phyloP scores from a whole-genome alignment of 768 basidiomycete species.

The Nidularia pulvinata region DNA sequence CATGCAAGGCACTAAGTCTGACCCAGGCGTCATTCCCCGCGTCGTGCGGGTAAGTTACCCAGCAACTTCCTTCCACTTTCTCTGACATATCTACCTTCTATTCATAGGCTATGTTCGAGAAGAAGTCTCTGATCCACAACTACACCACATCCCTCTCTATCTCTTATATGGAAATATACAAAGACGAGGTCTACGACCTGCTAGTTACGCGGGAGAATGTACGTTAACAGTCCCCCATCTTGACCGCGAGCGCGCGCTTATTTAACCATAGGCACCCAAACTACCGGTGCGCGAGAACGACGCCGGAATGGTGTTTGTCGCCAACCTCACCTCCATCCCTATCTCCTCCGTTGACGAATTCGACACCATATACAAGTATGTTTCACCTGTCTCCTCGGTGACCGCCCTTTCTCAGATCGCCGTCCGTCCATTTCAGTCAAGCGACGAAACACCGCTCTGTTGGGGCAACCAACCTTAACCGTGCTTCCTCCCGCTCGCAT shows the following conservation, averaged over 20 bases:
- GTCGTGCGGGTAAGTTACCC: slow-evolving; percentile 58
- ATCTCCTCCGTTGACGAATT: slow-evolving; percentile 43
- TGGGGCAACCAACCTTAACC: slow-evolving; percentile 85
- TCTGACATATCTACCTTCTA: neutral
- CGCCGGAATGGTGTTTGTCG: slow-evolving; percentile 52
- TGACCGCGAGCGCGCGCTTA: slow-evolving; percentile 2
- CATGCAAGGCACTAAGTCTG: slow-evolving; percentile 76
- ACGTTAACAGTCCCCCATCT: slow-evolving; percentile 15
- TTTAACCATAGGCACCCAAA: slow-evolving; percentile 38
- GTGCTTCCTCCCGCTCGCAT: slow-evolving; percentile 85
- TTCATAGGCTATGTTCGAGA: slow-evolving; percentile 56
- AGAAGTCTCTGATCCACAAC: slow-evolving; percentile 32
- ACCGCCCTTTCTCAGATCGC: neutral
- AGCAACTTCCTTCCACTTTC: neutral
- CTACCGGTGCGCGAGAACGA: slow-evolving; percentile 56
- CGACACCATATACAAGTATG: slow-evolving; percentile 44
- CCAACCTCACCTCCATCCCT: slow-evolving; percentile 42
- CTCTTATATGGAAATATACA: slow-evolving; percentile 91
- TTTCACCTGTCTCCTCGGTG: slow-evolving; percentile 3
- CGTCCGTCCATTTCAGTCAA: slow-evolving; percentile 32
- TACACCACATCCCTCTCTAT: slow-evolving; percentile 49
- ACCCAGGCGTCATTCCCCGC: slow-evolving; percentile 88
- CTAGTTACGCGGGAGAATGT: slow-evolving; percentile 73
- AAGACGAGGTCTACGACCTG: slow-evolving; percentile 89
- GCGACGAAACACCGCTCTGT: slow-evolving; percentile 81